Conservation (phyloP, 495 filamentous ascomycete species). For the Talaromyces nanjingensis region DNA sequence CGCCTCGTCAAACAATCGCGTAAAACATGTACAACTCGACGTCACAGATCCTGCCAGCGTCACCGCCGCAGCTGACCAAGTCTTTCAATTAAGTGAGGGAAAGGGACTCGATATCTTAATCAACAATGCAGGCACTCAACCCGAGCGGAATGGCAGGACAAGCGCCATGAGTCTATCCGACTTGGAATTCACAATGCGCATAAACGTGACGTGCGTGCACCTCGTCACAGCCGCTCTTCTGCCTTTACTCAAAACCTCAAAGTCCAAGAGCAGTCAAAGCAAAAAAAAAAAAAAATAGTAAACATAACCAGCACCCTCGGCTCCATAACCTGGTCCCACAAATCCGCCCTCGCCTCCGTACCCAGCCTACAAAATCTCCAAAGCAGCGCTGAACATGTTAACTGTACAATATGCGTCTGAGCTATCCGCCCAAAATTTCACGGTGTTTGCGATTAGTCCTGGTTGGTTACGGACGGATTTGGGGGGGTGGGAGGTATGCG, state of each 20-base stretch:
- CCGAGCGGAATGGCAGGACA: conserved; percentile 4
- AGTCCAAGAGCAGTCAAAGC: not conserved
- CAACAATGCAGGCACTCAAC: conserved; percentile 14
- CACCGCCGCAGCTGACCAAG: conserved; percentile 29
- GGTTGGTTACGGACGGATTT: conserved; percentile 47
- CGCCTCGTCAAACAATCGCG: conserved; percentile 19
- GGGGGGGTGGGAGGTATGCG: conserved; percentile 27
- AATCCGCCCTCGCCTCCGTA: conserved; percentile 10
- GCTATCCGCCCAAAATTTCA: conserved; percentile 24
- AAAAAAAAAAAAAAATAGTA: conserved; percentile 17
- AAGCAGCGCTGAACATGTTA: conserved; percentile 34
- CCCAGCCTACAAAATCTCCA: conserved; percentile 26
- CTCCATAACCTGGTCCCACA: conserved; percentile 17
- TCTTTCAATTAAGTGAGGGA: conserved; percentile 26
- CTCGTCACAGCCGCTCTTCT: conserved; percentile 7
- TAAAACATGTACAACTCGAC: conserved; percentile 41
- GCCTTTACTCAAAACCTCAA: conserved; percentile 9
- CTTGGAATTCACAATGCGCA: conserved; percentile 8
- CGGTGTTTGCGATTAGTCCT: conserved; percentile 23
- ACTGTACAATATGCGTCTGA: conserved; percentile 28
- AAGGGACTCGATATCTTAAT: conserved; percentile 19
- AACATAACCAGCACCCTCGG: conserved; percentile 34
- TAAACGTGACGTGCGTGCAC: conserved; percentile 12
- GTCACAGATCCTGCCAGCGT: conserved; percentile 33
- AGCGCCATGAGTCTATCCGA: conserved; percentile 8